Evolutionary conservation across 805 yeast genomes (phyloP), one percentile per base, ranked within the genome.

Genomic region (Candida morakotiae): DNA sequence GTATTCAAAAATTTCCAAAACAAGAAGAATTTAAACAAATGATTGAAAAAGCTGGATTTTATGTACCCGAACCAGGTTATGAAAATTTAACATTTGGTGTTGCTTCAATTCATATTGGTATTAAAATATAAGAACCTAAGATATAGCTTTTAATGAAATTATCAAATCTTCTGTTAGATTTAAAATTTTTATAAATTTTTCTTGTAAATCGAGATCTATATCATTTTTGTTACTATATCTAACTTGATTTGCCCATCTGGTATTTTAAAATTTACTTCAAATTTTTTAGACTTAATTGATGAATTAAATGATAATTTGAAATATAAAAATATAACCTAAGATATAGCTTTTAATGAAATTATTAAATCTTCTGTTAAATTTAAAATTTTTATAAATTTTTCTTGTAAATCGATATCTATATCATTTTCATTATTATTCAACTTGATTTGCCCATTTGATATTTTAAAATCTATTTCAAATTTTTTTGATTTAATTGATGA

Each of bases 11-110:
- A 54, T 93, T 93, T 71, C 98, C 98, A 9, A 71, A 77, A 48
- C 98, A 93, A 70, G 95, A 88, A 51, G 81, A 81, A 32, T 93
- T 93, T 65, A 87, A 89, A 44, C 63, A 69, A 13, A 91, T 93
- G 98, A 87, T 93, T 53, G 79, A 87, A 57, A 82, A 86, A 53
- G 98, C 98, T 6, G 98, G 98, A 1, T 93, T 93, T 60, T 82
- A 83, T 46, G 83, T 86, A 39, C 73, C 73, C 19, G 94, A 94
- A 50, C 77, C 75, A 37, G 98, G 98, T 38, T 93, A 89, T 59
- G 98, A 93, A 67, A 85, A 85, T 61, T 73, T 93, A 54, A 86
- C 97, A 9, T 86, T 87, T 60, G 98, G 98, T 43, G 83, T 88
- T 39, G 95, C 98, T 38, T 91, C 96, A 36, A 88, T 93, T 47